phyloP scores from a whole-genome alignment of 2,329 filamentous ascomycete species.

The Rhexocercosporidium sp. region DNA sequence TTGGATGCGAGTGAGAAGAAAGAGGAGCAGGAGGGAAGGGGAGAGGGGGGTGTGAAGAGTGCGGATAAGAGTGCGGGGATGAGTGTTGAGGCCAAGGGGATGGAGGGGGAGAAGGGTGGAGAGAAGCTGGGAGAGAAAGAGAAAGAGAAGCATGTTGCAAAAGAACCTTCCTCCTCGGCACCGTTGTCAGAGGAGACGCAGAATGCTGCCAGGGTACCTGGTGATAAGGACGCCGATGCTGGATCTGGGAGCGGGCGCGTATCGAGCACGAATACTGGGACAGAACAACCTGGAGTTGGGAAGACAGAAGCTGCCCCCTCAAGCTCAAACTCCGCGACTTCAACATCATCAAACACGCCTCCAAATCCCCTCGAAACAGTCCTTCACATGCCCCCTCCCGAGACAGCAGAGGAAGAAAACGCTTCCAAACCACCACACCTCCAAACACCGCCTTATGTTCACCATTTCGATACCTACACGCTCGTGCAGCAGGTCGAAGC shows the following conservation, averaged over 20 bases:
- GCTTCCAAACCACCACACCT: conserved; percentile 67
- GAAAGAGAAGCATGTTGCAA: conserved; percentile 7
- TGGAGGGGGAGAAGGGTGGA: conserved; percentile 5
- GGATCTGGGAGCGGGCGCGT: neutral
- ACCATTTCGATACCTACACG: conserved; percentile 95
- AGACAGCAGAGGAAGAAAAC: conserved; percentile 44
- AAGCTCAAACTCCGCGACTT: neutral
- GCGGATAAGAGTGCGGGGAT: conserved; percentile 12
- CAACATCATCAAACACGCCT: neutral
- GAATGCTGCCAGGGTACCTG: conserved; percentile 33
- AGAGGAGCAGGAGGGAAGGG: conserved; percentile 7
- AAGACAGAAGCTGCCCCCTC: neutral
- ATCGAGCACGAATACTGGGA: neutral
- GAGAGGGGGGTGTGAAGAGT: conserved; percentile 11
- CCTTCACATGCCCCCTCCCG: conserved; percentile 51
- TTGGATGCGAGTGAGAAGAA: conserved; percentile 24
- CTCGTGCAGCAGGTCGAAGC: conserved; percentile 79
- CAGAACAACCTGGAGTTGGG: neutral
- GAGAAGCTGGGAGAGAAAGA: conserved; percentile 13
- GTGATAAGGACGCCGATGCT: conserved; percentile 33
- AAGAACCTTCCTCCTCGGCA: conserved; percentile 27
- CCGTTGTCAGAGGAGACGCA: conserved; percentile 38
- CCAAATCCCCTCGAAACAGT: conserved; percentile 52
- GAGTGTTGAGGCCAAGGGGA: conserved; percentile 2
- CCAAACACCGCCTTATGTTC: conserved; percentile 79